phyloP scores from a whole-genome alignment of 495 filamentous ascomycete species.

The Trichoderma orchidacearum region DNA sequence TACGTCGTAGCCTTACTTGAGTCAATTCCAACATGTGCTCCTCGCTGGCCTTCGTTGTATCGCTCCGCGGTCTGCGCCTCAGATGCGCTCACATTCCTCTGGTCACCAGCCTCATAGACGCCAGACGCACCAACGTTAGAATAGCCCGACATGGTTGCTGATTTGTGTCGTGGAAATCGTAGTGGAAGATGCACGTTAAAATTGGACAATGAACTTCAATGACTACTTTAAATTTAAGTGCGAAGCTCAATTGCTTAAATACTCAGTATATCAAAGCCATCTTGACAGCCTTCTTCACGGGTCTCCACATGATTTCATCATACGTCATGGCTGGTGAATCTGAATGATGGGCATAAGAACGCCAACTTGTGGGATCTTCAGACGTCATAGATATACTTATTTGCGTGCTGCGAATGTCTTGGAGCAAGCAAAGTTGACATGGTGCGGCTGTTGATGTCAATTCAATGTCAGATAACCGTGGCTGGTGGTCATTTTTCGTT shows the following conservation, averaged over 20 bases:
- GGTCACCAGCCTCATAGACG: conserved; percentile 46
- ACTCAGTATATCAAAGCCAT: neutral
- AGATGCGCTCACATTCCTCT: conserved; percentile 47
- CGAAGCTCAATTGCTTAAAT: neutral
- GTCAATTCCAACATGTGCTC: conserved; percentile 56
- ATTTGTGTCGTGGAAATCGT: neutral
- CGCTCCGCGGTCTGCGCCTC: conserved; percentile 35
- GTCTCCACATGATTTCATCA: neutral
- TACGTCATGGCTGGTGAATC: neutral
- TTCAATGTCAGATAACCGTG: neutral
- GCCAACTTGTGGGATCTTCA: neutral
- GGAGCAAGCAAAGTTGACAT: neutral
- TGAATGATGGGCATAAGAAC: neutral
- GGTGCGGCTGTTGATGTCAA: neutral
- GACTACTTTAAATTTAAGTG: too few species aligned
- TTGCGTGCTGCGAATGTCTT: neutral
- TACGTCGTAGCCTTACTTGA: conserved; percentile 39
- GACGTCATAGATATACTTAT: neutral
- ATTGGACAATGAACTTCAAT: too few species aligned
- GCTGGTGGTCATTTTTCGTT: too few species aligned
- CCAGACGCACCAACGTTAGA: conserved; percentile 27
- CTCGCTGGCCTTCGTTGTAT: conserved; percentile 52
- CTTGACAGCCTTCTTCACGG: neutral
- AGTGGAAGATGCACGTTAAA: too few species aligned
- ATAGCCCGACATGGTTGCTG: conserved; percentile 18